phyloP scores from a whole-genome alignment of 805 yeast genomes.

The Pichia manshurica region DNA sequence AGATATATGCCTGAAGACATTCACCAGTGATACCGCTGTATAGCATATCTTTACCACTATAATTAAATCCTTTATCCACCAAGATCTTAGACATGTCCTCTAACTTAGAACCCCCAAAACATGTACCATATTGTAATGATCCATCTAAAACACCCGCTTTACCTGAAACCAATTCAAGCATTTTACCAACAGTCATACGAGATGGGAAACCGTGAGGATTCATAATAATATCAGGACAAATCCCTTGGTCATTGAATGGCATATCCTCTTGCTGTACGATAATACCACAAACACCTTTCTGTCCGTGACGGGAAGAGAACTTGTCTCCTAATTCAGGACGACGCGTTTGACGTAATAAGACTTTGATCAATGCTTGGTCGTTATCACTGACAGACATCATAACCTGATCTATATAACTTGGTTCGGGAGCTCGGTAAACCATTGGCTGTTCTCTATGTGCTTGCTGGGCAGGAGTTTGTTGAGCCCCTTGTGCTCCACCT shows the following conservation, averaged over 20 bases:
- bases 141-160: conserved; percentile 97
- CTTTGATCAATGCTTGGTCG: conserved; percentile 92
- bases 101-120: conserved; percentile 96
- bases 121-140: conserved; percentile 88
- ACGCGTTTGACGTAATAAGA: conserved; percentile 87
- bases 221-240: conserved; percentile 94
- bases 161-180: conserved; percentile 94
- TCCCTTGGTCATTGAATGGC: conserved; percentile 91
- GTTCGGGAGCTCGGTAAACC: conserved; percentile 89
- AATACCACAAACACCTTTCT: conserved; percentile 98
- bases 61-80: conserved; percentile 86
- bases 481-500: conserved; percentile 31
- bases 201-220: conserved; percentile 99
- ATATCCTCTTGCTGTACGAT: conserved; percentile 95
- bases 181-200: conserved; percentile 99
- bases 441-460: conserved; percentile 87
- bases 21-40: conserved; percentile 98
- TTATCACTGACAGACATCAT: conserved; percentile 95
- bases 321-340: conserved; percentile 98
- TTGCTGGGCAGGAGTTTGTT: conserved; percentile 26
- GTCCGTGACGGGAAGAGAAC: conserved; percentile 96
- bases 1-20: conserved; percentile 92
- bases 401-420: conserved; percentile 92
- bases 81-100: conserved; percentile 91
- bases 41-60: conserved; percentile 96